Base-by-base conservation (phyloP, 805 yeast species). In the Diddensiella caesifluorescens region DNA sequence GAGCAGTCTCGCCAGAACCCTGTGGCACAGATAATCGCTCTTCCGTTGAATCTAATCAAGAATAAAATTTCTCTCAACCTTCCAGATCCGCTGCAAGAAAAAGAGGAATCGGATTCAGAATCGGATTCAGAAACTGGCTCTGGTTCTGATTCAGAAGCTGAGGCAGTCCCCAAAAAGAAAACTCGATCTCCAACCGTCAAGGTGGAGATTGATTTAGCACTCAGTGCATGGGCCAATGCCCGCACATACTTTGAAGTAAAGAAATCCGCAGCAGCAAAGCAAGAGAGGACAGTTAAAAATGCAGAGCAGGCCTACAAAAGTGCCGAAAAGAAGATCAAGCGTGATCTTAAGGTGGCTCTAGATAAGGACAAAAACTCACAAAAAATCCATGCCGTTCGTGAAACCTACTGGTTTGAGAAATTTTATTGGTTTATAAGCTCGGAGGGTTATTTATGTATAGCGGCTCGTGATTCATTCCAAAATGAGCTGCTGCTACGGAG, bases 391-490 rank as follows among this genome's bases (percentile, higher is more conserved):
- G 77, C 74, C 28, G 65, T 83, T 23, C 73, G 97, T 35, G 69
- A 75, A 3, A 87, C 86, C 35, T 80, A 70, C 57, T 89, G 96
- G 85, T 92, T 92, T 65, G 98, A 92, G 59, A 92, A 90, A 61
- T 90, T 81, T 61, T 78, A 72, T 55, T 92, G 98, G 98, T 92
- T 92, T 56, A 69, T 89, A n/a, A 76, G 96, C 0, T 79, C 81
- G 50, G 97, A 90, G 57, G 89, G 92, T 0, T 88, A 83, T 56
- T 64, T 92, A 38, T 83, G 94, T 45, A 62, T 92, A 41, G 87
- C 89, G 35, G 97, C 97, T 1, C 77, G 87, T 49, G 96, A 92
- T 57, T 74, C 71, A 18, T 60, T 75, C 3, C 97, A 90, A 59
- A 71, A 77, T 3, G 95, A 89, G 53, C 74, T 85, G 66, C 74